These are phyloP conservation scores for Laburnicola sp. DNA, from an alignment of 2,329 filamentous ascomycete genomes.

Conservation along the genomic window DNA sequence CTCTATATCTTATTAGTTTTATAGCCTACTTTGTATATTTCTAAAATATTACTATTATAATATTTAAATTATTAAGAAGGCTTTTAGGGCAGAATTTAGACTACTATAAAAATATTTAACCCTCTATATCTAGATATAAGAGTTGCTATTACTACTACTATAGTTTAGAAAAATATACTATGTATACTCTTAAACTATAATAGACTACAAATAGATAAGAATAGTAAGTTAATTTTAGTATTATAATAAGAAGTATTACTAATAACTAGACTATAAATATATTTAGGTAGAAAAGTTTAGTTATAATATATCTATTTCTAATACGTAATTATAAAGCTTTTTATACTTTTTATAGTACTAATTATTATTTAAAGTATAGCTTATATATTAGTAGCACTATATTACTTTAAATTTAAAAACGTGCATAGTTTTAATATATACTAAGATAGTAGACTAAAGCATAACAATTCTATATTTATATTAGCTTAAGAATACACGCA, in stretches of 20 bases:
- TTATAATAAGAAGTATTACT: background rate
- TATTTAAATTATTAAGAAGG: slow-evolving; percentile 23
- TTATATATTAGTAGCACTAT: slow-evolving; percentile 33
- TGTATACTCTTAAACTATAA: slow-evolving; percentile 34
- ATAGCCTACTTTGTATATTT: slow-evolving; percentile 20
- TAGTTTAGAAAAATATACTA: slow-evolving; percentile 16
- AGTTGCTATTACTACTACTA: slow-evolving; percentile 29
- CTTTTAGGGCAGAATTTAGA: slow-evolving; percentile 17
- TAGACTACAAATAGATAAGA: slow-evolving; percentile 1
- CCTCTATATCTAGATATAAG: slow-evolving; percentile 23
- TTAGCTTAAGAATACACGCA: slow-evolving; percentile 23
- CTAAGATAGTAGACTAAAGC: slow-evolving; percentile 33
- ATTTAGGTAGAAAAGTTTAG: slow-evolving; percentile 17
- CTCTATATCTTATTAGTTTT: slow-evolving; percentile 14
- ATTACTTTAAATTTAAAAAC: slow-evolving; percentile 30
- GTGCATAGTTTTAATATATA: slow-evolving; percentile 27
- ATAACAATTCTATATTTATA: slow-evolving; percentile 32
- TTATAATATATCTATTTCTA: slow-evolving; percentile 22
- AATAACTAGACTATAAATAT: slow-evolving; percentile 19
- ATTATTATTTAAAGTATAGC: slow-evolving; percentile 18
- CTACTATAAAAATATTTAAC: slow-evolving; percentile 24
- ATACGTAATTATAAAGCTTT: slow-evolving; percentile 23
- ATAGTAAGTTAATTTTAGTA: background rate
- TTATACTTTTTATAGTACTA: slow-evolving; percentile 3
- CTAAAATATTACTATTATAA: slow-evolving; percentile 26